Percentiles rank a stretch among this genome's conserved stretches.
Evolutionary conservation across 345 rosid species (phyloP).

Genomic region (Capsella bursapastoris): DNA sequence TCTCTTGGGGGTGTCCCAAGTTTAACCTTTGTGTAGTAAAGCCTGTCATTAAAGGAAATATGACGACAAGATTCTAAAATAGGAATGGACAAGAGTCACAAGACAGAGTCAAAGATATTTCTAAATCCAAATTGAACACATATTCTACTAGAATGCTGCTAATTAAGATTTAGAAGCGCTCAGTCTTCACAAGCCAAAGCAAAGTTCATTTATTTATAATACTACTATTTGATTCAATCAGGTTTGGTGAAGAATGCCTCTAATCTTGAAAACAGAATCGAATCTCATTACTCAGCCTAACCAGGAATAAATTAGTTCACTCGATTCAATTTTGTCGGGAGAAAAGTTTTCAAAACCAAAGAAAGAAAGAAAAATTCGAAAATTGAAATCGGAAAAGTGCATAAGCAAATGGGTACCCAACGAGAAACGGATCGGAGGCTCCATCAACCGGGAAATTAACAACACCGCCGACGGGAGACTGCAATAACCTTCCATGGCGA

Average conservation of each 20-base stretch:
- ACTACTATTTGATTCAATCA: slow-evolving; percentile 2
- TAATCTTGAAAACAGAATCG: slow-evolving; percentile 20
- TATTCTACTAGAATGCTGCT: slow-evolving; percentile 23
- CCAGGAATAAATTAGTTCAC: slow-evolving; percentile 5
- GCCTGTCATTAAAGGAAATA: slow-evolving; percentile 50
- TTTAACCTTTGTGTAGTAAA: slow-evolving; percentile 81
- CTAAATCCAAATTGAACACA: slow-evolving; percentile 1
- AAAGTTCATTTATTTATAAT: background rate
- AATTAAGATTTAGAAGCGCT: background rate
- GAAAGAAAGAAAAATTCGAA: background rate
- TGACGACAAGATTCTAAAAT: slow-evolving; percentile 10
- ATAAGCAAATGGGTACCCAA: slow-evolving; percentile 61
- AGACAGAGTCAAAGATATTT: slow-evolving; percentile 6
- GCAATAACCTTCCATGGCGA: slow-evolving; percentile 84
- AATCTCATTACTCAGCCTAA: slow-evolving; percentile 11
- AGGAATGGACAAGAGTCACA: slow-evolving; percentile 18
- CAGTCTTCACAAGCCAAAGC: slow-evolving; percentile 4
- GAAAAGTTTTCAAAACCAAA: background rate
- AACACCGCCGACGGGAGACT: slow-evolving; percentile 61
- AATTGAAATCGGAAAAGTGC: slow-evolving; percentile 13
- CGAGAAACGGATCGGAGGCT: slow-evolving; percentile 79
- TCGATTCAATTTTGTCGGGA: background rate
- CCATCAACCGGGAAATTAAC: slow-evolving; percentile 82
- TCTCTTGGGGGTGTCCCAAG: slow-evolving; percentile 89
- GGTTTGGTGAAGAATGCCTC: background rate